A percentile compares a stretch with the other conserved stretches of the same genome.
Evolutionary conservation across 768 basidiomycete species (phyloP).

Genomic region (Rhodotorula kratochvilovae): DNA sequence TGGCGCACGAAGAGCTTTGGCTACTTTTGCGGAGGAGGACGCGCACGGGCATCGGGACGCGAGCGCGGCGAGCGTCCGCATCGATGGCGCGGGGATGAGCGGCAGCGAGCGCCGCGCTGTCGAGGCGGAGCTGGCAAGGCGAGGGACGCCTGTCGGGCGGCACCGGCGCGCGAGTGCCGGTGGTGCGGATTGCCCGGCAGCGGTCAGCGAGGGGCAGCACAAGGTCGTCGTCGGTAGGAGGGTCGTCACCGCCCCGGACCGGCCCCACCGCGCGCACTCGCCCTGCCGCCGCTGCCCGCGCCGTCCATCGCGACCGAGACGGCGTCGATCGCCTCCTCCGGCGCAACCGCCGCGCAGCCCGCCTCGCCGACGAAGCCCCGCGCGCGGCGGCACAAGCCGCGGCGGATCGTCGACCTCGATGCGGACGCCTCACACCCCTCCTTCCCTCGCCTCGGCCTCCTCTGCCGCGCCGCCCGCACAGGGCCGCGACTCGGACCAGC

Average conservation of each 20-base stretch:
- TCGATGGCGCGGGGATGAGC: slow-evolving; percentile 28
- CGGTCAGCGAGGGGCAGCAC: neutral
- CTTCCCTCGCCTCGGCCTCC: slow-evolving; percentile 40
- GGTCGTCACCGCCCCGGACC: slow-evolving; percentile 26
- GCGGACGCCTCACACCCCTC: slow-evolving; percentile 40
- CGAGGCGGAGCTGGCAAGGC: slow-evolving; percentile 8
- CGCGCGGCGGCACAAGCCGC: slow-evolving; percentile 50
- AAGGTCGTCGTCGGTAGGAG: slow-evolving; percentile 37
- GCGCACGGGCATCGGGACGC: slow-evolving; percentile 5
- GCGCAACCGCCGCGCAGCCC: neutral
- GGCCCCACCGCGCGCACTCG: neutral
- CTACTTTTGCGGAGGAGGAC: slow-evolving; percentile 72
- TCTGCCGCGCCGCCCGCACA: neutral
- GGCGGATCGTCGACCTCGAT: slow-evolving; percentile 73
- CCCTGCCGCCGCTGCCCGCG: slow-evolving; percentile 1
- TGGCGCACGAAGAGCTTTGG: slow-evolving; percentile 77
- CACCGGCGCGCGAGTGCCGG: slow-evolving; percentile 5
- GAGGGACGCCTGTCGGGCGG: slow-evolving; percentile 1
- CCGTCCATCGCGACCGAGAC: neutral
- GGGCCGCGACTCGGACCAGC: neutral
- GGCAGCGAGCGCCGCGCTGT: slow-evolving; percentile 20
- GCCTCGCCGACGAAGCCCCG: neutral
- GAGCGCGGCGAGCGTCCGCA: slow-evolving; percentile 50
- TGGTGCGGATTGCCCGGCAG: neutral
- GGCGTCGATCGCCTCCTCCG: neutral